Conservation (phyloP, 2,329 filamentous ascomycete genomes). For the Coleophoma crateriformis region DNA sequence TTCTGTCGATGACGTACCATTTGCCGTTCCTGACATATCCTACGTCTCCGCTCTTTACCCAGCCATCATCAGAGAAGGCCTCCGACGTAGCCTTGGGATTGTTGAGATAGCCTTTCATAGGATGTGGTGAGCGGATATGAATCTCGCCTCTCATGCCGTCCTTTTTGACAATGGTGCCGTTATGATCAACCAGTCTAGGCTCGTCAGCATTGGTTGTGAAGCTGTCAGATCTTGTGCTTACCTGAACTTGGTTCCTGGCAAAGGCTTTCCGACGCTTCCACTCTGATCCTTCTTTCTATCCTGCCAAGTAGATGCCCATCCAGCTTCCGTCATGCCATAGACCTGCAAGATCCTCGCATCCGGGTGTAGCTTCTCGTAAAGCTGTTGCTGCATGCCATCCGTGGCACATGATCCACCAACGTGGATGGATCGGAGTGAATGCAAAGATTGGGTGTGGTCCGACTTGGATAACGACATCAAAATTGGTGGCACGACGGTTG, state of each 20-base stretch:
- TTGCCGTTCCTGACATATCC: slow-evolving; percentile 30
- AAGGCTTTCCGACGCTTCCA: slow-evolving; percentile 37
- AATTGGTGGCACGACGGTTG: slow-evolving; percentile 69
- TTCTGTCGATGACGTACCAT: slow-evolving; percentile 33
- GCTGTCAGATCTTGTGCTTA: slow-evolving; percentile 16
- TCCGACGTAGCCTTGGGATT: slow-evolving; percentile 26
- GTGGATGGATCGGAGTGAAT: slow-evolving; percentile 37
- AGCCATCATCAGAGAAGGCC: slow-evolving; percentile 21
- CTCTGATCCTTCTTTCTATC: slow-evolving; percentile 29
- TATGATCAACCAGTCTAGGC: slow-evolving; percentile 8
- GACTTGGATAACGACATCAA: slow-evolving; percentile 68
- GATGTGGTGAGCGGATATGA: slow-evolving; percentile 15
- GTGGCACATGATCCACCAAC: slow-evolving; percentile 42
- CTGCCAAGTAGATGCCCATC: slow-evolving; percentile 21
- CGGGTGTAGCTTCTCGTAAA: slow-evolving; percentile 32
- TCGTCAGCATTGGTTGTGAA: slow-evolving; percentile 19
- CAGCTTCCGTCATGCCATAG: slow-evolving; percentile 48
- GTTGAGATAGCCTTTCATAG: slow-evolving; percentile 31
- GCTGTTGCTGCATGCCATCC: slow-evolving; percentile 29
- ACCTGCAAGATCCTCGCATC: slow-evolving; percentile 37
- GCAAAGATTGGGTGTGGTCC: slow-evolving; percentile 25
- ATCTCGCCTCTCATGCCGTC: slow-evolving; percentile 19
- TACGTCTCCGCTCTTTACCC: slow-evolving; percentile 36
- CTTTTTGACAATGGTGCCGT: slow-evolving; percentile 5
- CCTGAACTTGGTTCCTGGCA: slow-evolving; percentile 28